Evolutionary conservation across 2,329 filamentous ascomycete genomes (phyloP).

Genomic region (Nemania abortiva): DNA sequence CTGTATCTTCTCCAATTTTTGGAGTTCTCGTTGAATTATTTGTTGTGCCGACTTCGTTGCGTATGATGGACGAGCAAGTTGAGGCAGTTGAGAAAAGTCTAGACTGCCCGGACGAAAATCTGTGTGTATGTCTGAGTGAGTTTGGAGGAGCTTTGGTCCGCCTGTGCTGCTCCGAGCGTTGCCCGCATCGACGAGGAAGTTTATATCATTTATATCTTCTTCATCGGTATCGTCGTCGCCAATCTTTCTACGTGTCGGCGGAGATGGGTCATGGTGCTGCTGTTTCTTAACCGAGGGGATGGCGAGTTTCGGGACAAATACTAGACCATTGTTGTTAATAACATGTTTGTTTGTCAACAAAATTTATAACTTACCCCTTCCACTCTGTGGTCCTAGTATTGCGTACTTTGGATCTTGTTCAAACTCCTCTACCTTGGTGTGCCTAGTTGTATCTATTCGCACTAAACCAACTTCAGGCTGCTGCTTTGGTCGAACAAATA

Average conservation of each 20-base stretch:
- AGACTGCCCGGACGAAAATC: conserved; percentile 76
- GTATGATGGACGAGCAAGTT: conserved; percentile 74
- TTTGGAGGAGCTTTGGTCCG: conserved; percentile 31
- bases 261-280: not conserved
- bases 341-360: no score
- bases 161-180: conserved; percentile 20
- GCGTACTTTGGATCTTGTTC: conserved; percentile 41
- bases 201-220: conserved; percentile 57
- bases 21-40: conserved; percentile 73
- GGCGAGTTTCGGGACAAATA: conserved; percentile 51
- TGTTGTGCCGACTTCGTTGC: conserved; percentile 72
- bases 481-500: conserved; percentile 66
- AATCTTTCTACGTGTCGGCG: conserved; percentile 20
- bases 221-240: conserved; percentile 56
- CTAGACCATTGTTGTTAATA: conserved; percentile 9
- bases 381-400: conserved; percentile 33
- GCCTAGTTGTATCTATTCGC: not conserved
- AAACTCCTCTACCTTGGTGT: conserved; percentile 34
- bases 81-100: conserved; percentile 70
- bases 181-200: conserved; percentile 54
- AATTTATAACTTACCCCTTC: not conserved
- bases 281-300: conserved; percentile 44
- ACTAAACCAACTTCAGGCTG: no score
- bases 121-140: conserved; percentile 45
- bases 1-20: conserved; percentile 73